Base-by-base conservation (phyloP, 2,329 filamentous ascomycete genomes). In the Helotiales sp. region DNA sequence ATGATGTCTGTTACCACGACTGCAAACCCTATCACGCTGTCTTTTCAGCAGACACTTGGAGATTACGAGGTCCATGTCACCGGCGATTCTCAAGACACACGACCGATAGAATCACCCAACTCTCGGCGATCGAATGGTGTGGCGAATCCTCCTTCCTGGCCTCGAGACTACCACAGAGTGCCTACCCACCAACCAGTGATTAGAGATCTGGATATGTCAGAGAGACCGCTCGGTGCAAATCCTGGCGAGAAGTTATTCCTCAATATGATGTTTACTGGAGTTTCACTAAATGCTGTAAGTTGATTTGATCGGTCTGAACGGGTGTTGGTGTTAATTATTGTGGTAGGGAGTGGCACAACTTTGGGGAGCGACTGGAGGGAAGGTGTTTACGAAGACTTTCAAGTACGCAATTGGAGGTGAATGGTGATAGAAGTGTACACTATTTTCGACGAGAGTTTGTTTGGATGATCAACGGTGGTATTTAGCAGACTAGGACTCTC, bases 371-470 rank as follows among this genome's bases (percentile, higher is more conserved):
- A 86, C 85, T 0, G 78, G 80, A 1, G 85, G 85, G 0, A 82
- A 75, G 66, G 67, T 85, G 10, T 84, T 84, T 72, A 78, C 83
- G 67, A 75, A 76, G n/a, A 75, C 82, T 24, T 85, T 86, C 60
- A 79, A 79, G 34, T 86, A 86, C 71, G 80, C 82, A 34, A 76
- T 88, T 65, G 85, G 86, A 11, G 85, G 86, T 13, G 86, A 88
- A 74, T 84, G 71, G 69, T 74, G 55, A 65, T 26, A 17, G 57
- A 24, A 7, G 24, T 26, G 10, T 15, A 10, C 26, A 1, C 6
- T 1, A 6, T 24, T 40, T 24, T 24, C 22, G 20, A 24, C 4
- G 15, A 37, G 32, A 24, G 4, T 2, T 24, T 0, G 17, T 40
- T 17, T 20, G 47, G 22, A 50, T 50, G 6, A 11, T 26, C 11